These are phyloP conservation scores for Dendrobium chrysotoxum DNA, from an alignment of 106 monocot species.

Conservation along the genomic window DNA sequence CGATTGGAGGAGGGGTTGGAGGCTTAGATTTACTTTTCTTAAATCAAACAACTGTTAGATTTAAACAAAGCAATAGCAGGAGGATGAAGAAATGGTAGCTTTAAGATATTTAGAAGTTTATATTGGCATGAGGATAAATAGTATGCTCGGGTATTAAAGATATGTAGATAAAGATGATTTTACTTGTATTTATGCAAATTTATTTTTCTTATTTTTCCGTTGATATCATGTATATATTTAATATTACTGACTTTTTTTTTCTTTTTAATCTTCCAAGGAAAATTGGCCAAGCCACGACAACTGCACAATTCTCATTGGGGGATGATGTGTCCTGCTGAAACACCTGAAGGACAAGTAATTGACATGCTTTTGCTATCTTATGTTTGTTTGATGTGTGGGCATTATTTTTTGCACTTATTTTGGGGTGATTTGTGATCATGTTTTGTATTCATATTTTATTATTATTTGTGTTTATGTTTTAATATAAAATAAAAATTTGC, in stretches of 20 bases:
- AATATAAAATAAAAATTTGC: too few species aligned
- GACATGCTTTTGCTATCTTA: neutral
- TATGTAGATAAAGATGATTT: neutral
- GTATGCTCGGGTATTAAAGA: neutral
- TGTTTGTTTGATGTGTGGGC: neutral
- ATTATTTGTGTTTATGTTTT: too few species aligned
- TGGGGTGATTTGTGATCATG: too few species aligned
- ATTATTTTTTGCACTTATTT: neutral
- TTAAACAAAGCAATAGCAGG: neutral
- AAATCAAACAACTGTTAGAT: neutral
- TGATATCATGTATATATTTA: neutral
- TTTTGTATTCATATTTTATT: too few species aligned
- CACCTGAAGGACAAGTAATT: slow-evolving; percentile 92
- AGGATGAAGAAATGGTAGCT: neutral
- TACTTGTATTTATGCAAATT: neutral
- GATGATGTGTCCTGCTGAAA: slow-evolving; percentile 99
- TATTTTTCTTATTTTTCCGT: neutral
- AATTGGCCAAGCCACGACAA: slow-evolving; percentile 92
- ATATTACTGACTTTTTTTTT: neutral
- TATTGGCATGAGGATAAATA: neutral
- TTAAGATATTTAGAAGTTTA: neutral
- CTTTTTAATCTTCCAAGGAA: slow-evolving; percentile 41
- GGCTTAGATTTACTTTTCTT: neutral
- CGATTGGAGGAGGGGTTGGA: neutral
- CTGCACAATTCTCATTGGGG: slow-evolving; percentile 99